These are phyloP conservation scores for Fusarium solani-melongenae DNA, from an alignment of 2,329 filamentous ascomycete species.

Conservation along the genomic window DNA sequence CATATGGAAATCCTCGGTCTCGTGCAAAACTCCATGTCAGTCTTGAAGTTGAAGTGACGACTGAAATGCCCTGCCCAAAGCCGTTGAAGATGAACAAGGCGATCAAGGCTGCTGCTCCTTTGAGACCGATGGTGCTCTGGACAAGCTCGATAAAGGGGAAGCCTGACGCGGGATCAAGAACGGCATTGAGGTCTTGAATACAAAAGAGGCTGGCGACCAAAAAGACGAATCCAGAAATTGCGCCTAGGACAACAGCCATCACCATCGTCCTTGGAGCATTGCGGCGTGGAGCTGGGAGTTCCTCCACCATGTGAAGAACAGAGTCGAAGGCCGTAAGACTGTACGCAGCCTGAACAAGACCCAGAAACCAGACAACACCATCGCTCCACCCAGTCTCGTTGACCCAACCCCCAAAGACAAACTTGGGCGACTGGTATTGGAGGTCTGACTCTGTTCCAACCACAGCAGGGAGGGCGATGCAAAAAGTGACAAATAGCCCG, in stretches of 20 bases:
- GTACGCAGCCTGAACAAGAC: conserved; percentile 67
- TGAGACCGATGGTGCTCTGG: conserved; percentile 47
- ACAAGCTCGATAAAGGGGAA: conserved; percentile 62
- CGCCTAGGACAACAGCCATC: conserved; percentile 59
- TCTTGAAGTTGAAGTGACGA: conserved; percentile 63
- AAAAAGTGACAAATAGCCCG: conserved; percentile 62
- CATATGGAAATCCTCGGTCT: conserved; percentile 59
- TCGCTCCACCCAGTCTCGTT: conserved; percentile 60
- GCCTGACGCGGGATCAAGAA: conserved; percentile 53
- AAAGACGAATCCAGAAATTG: conserved; percentile 60
- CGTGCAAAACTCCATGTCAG: conserved; percentile 65
- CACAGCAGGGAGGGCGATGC: conserved; percentile 61
- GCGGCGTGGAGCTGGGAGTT: conserved; percentile 62
- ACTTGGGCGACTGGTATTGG: conserved; percentile 59
- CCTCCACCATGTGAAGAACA: conserved; percentile 68
- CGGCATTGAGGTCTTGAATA: conserved; percentile 56
- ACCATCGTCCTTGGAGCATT: conserved; percentile 64
- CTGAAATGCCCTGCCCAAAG: conserved; percentile 62
- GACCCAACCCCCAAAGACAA: conserved; percentile 63
- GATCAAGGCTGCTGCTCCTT: conserved; percentile 56
- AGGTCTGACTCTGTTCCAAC: conserved; percentile 58
- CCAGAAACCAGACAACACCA: conserved; percentile 66
- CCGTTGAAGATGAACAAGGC: conserved; percentile 67
- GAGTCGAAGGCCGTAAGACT: conserved; percentile 63
- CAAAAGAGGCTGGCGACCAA: conserved; percentile 62